Conservation (phyloP, 305 asterid genomes). For the Coffea humblotiana region DNA sequence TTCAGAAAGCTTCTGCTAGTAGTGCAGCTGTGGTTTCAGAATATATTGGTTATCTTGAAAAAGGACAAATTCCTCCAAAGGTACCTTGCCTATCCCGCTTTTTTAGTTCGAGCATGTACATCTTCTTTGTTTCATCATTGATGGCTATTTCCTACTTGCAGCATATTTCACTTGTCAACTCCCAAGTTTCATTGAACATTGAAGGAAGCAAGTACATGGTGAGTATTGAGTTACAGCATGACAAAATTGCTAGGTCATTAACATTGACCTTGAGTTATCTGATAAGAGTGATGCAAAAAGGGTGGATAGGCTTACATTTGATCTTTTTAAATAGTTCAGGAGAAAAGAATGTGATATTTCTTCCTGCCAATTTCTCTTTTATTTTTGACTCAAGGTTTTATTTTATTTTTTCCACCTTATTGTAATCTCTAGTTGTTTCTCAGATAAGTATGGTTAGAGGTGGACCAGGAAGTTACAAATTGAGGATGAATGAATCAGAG, state of each 20-base stretch:
- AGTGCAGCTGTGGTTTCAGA: conserved; percentile 97
- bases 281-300: neutral
- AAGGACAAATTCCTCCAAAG: conserved; percentile 99
- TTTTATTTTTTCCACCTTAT: neutral
- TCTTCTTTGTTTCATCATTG: conserved; percentile 14
- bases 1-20: conserved; percentile 97
- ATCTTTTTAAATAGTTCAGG: neutral
- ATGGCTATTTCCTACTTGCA: conserved; percentile 46
- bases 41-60: conserved; percentile 96
- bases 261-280: neutral
- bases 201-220: conserved; percentile 99
- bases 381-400: conserved; percentile 12
- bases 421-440: conserved; percentile 22
- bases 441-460: conserved; percentile 90
- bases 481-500: conserved; percentile 79
- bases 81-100: conserved; percentile 29
- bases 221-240: conserved; percentile 33
- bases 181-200: conserved; percentile 90
- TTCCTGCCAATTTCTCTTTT: neutral
- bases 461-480: conserved; percentile 95
- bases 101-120: neutral
- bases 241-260: neutral
- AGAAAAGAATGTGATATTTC: neutral
- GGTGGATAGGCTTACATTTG: neutral
- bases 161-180: conserved; percentile 95